These are phyloP conservation scores for Blastobotrys indianensis DNA, from an alignment of 1,139 yeast species.

Conservation along the genomic window DNA sequence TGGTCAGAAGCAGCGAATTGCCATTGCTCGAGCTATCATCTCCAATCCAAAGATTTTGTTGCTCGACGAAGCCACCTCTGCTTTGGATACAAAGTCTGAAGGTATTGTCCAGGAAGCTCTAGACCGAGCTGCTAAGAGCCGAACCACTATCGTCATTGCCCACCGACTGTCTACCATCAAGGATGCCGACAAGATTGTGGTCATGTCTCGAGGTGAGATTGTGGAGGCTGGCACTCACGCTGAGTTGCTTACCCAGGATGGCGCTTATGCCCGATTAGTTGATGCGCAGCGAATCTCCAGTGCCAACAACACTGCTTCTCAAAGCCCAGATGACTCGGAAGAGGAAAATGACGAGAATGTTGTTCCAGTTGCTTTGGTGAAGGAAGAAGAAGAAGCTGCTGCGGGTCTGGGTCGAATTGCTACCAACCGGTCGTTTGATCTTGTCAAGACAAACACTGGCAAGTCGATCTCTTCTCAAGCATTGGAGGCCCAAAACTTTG, in stretches of 20 bases:
- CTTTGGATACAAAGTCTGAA: slow-evolving; percentile 66
- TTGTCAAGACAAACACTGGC: slow-evolving; percentile 10
- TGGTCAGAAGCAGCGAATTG: slow-evolving; percentile 87
- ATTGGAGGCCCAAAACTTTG: slow-evolving; percentile 7
- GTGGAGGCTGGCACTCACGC: slow-evolving; percentile 41
- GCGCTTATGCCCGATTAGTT: slow-evolving; percentile 16
- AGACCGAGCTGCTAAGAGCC: slow-evolving; percentile 54
- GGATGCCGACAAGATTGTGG: slow-evolving; percentile 41
- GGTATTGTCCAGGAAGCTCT: slow-evolving; percentile 46
- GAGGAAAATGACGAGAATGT: slow-evolving; percentile 11
- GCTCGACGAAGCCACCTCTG: slow-evolving; percentile 77
- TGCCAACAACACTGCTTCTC: slow-evolving; percentile 1
- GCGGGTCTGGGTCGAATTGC: slow-evolving; percentile 21
- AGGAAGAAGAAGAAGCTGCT: slow-evolving; percentile 23
- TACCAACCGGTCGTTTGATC: slow-evolving; percentile 4
- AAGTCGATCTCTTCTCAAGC: slow-evolving; percentile 14
- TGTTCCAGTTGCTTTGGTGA: slow-evolving; percentile 9
- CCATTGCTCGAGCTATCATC: slow-evolving; percentile 75
- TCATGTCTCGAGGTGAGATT: slow-evolving; percentile 38
- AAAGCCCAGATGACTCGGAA: slow-evolving; percentile 5
- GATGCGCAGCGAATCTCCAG: slow-evolving; percentile 11
- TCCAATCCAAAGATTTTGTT: slow-evolving; percentile 57
- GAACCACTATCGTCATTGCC: slow-evolving; percentile 73
- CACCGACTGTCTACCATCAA: slow-evolving; percentile 71
- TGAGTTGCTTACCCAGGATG: slow-evolving; percentile 31